Evolutionary conservation across 768 basidiomycete genomes (phyloP).

Genomic region (Suillus sp.): DNA sequence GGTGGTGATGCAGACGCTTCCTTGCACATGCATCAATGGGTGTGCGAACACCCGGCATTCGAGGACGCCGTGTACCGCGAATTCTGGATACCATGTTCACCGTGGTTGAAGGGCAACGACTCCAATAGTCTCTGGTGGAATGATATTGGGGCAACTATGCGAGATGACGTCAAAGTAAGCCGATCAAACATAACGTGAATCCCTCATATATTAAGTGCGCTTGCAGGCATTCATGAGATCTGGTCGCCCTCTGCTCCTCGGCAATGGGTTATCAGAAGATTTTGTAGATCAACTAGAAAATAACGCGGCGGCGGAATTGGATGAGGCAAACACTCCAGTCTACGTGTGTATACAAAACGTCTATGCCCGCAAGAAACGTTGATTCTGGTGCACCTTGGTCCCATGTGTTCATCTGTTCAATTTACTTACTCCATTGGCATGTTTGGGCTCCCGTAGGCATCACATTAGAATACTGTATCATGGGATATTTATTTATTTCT

Average conservation of each 20-base stretch:
- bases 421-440: slow-evolving; percentile 1
- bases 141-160: slow-evolving; percentile 46
- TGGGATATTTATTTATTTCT: slow-evolving; percentile 18
- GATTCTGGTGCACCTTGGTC: slow-evolving; percentile 13
- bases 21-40: slow-evolving; percentile 54
- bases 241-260: slow-evolving; percentile 67
- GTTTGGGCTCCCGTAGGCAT: slow-evolving; percentile 19
- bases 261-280: slow-evolving; percentile 56
- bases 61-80: slow-evolving; percentile 60
- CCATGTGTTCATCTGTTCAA: slow-evolving; percentile 9
- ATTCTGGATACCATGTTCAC: slow-evolving; percentile 64
- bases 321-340: slow-evolving; percentile 45
- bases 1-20: slow-evolving; percentile 71
- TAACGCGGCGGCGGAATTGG: slow-evolving; percentile 54
- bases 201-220: background rate
- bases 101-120: slow-evolving; percentile 41
- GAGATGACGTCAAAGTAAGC: slow-evolving; percentile 60
- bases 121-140: slow-evolving; percentile 37
- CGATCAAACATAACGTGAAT: slow-evolving; percentile 3
- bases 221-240: slow-evolving; percentile 64
- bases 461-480: slow-evolving; percentile 25
- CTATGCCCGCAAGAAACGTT: slow-evolving; percentile 47
- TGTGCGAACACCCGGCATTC: slow-evolving; percentile 53
- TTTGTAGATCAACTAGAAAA: slow-evolving; percentile 56
- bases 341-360: slow-evolving; percentile 63